Evolutionary conservation across 345 rosid genomes (phyloP).

Genomic region (Brassica incana): DNA sequence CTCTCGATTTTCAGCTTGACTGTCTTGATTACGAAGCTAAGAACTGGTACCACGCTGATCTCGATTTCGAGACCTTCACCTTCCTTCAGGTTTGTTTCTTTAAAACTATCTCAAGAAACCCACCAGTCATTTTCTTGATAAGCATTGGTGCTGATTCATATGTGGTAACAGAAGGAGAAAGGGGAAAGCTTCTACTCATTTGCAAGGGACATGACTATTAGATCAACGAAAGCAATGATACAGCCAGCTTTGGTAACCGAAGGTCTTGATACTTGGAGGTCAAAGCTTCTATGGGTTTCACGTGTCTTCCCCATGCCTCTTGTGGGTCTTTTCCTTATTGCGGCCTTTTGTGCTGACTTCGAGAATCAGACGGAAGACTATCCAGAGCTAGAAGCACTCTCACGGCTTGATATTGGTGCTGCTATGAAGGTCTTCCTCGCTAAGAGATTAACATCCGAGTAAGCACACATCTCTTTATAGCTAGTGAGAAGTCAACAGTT

Average conservation of each 20-base stretch:
- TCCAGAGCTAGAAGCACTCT: conserved; percentile 85
- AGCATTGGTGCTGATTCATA: conserved; percentile 23
- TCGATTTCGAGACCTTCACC: conserved; percentile 86
- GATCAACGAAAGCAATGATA: conserved; percentile 79
- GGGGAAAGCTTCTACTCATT: conserved; percentile 88
- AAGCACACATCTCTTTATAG: conserved; percentile 32
- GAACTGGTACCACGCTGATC: conserved; percentile 98
- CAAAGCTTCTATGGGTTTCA: conserved; percentile 93
- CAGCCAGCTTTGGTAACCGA: conserved; percentile 58
- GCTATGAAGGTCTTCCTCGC: conserved; percentile 95
- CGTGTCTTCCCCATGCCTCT: conserved; percentile 97
- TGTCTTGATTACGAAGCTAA: conserved; percentile 73
- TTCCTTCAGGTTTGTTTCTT: conserved; percentile 73
- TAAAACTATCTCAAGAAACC: not conserved
- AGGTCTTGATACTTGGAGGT: conserved; percentile 80
- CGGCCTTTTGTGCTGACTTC: conserved; percentile 63
- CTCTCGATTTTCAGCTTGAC: conserved; percentile 88
- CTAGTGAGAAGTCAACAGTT: not conserved
- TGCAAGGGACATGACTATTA: conserved; percentile 85
- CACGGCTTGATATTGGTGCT: conserved; percentile 76
- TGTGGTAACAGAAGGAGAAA: conserved; percentile 61
- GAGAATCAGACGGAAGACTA: conserved; percentile 60
- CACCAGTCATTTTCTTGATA: not conserved
- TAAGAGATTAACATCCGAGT: conserved; percentile 85
- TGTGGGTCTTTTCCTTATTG: conserved; percentile 82